These are phyloP conservation scores for Rhamnella rubrinervis DNA, from an alignment of 331 rosid species.

Conservation along the genomic window DNA sequence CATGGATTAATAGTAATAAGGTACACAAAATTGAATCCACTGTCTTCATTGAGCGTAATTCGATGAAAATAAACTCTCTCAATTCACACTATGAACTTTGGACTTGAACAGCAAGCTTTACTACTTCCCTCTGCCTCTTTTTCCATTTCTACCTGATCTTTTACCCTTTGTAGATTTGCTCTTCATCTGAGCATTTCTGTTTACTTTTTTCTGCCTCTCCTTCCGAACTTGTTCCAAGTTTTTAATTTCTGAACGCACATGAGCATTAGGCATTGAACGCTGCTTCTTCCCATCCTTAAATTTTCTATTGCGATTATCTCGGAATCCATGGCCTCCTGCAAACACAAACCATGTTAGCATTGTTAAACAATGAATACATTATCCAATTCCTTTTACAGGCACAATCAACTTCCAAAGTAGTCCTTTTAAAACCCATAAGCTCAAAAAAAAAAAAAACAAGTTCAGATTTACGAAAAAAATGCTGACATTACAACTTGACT, in stretches of 20 bases:
- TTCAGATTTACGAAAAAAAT: too few relatives aligned
- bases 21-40: too few relatives aligned
- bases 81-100: too few relatives aligned
- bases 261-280: slow-evolving; percentile 59
- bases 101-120: neutral
- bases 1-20: too few relatives aligned
- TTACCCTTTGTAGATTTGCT: slow-evolving; percentile 60
- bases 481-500: too few relatives aligned
- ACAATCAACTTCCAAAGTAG: neutral
- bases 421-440: too few relatives aligned
- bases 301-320: slow-evolving; percentile 31
- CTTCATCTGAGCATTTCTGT: slow-evolving; percentile 45
- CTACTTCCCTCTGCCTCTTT: slow-evolving; percentile 46
- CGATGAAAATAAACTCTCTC: too few relatives aligned
- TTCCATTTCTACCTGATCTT: slow-evolving; percentile 53
- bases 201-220: slow-evolving; percentile 76
- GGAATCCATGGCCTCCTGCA: slow-evolving; percentile 33
- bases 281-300: slow-evolving; percentile 48
- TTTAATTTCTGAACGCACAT: slow-evolving; percentile 78
- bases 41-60: too few relatives aligned
- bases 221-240: slow-evolving; percentile 80
- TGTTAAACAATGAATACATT: neutral
- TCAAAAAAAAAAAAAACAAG: too few relatives aligned
- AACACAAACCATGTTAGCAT: slow-evolving; percentile 9
- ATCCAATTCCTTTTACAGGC: neutral